phyloP scores from a whole-genome alignment of 106 monocot genomes.

The Hemerocallis citrina region DNA sequence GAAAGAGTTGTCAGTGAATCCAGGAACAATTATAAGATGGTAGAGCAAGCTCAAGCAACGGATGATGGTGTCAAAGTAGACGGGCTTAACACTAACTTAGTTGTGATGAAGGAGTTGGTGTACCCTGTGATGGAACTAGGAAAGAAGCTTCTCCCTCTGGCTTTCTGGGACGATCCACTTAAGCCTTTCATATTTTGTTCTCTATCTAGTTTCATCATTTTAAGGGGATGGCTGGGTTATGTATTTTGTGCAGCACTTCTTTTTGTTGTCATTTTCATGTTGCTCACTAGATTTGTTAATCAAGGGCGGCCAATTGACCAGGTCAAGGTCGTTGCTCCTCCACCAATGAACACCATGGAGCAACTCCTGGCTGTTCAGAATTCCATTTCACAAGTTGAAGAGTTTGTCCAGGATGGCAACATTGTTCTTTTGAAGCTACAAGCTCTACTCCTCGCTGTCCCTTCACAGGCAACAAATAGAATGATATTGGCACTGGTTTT shows the following conservation, averaged over 20 bases:
- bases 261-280: constrained; percentile 51
- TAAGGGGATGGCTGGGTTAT: constrained; percentile 55
- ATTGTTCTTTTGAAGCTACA: constrained; percentile 61
- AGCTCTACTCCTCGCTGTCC: constrained; percentile 50
- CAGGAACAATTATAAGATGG: constrained; percentile 27
- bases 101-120: constrained; percentile 68
- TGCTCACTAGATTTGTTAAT: constrained; percentile 32
- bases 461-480: constrained; percentile 56
- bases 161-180: constrained; percentile 54
- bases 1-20: constrained; percentile 34
- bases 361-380: constrained; percentile 72
- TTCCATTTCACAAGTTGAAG: constrained; percentile 53
- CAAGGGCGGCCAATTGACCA: constrained; percentile 34
- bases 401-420: constrained; percentile 62
- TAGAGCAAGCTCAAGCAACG: constrained; percentile 53
- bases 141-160: constrained; percentile 29
- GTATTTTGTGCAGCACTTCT: constrained; percentile 30
- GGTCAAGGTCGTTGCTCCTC: constrained; percentile 49
- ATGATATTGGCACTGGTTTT: constrained; percentile 32
- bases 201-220: constrained; percentile 40
- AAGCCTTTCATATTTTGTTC: constrained; percentile 50
- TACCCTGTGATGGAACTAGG: constrained; percentile 44
- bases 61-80: constrained; percentile 66
- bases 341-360: constrained; percentile 68
- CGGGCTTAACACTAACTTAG: constrained; percentile 56